Conservation (phyloP, 1,284 basidiomycete species). For the Boletus smithii region DNA sequence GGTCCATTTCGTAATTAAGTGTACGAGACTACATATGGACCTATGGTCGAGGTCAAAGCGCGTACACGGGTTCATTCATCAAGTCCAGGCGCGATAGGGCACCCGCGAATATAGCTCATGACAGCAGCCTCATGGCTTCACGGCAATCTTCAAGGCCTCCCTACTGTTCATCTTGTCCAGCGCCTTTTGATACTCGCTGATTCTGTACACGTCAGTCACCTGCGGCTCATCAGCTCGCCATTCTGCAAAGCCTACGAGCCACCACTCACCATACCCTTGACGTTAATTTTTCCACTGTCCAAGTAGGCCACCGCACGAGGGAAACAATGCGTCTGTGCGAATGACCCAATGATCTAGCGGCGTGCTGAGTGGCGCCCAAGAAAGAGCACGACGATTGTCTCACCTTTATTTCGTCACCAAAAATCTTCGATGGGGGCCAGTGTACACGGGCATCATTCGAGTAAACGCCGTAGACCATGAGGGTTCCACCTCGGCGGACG, state of each 20-base stretch:
- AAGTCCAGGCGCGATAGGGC: too few species aligned
- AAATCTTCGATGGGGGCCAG: constrained; percentile 82
- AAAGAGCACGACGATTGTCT: constrained; percentile 12
- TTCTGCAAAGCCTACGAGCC: neutral
- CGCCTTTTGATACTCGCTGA: constrained; percentile 76
- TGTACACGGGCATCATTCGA: constrained; percentile 67
- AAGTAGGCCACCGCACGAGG: constrained; percentile 81
- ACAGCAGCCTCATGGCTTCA: constrained; percentile 44
- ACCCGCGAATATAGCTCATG: too few species aligned
- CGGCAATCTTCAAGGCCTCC: constrained; percentile 61
- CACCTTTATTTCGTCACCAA: constrained; percentile 78
- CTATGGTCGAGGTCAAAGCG: too few species aligned
- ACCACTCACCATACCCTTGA: constrained; percentile 69
- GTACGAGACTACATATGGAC: too few species aligned
- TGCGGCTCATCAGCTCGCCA: constrained; percentile 1
- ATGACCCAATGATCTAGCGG: constrained; percentile 74
- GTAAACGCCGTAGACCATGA: constrained; percentile 72
- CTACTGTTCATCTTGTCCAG: constrained; percentile 80
- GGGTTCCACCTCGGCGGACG: constrained; percentile 69
- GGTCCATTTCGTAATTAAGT: too few species aligned
- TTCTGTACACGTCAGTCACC: constrained; percentile 60
- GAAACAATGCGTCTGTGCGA: constrained; percentile 82
- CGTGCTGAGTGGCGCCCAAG: neutral
- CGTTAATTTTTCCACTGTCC: constrained; percentile 76
- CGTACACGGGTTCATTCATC: too few species aligned